Conservation (phyloP, 176 grass and related monocot genomes). For the Paspalum notatum region DNA sequence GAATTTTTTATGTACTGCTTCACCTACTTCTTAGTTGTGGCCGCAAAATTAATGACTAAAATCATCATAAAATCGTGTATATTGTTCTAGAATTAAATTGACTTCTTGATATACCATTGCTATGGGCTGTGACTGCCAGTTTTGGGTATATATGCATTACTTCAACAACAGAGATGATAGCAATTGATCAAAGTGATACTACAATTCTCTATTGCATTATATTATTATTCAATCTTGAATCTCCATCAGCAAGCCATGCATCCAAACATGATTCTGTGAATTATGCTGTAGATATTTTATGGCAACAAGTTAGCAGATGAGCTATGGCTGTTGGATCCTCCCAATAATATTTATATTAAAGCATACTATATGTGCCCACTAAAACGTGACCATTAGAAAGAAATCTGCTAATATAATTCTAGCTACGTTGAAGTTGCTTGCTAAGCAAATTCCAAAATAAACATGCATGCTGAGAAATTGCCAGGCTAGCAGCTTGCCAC, state of each 20-base stretch:
- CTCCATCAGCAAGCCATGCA: neutral
- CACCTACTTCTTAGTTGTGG: neutral
- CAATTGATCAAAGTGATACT: constrained; percentile 14
- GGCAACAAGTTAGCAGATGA: neutral
- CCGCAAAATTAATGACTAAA: constrained; percentile 11
- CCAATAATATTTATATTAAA: neutral
- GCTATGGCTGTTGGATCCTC: neutral
- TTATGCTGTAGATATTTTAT: neutral
- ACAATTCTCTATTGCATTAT: neutral
- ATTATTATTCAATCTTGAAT: neutral
- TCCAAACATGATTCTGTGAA: neutral
- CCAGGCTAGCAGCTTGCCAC: neutral
- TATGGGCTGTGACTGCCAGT: neutral
- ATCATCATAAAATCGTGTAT: neutral
- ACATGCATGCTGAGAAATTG: neutral
- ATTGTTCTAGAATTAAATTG: constrained; percentile 4
- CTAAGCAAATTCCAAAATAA: neutral
- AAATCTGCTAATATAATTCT: neutral
- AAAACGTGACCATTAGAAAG: neutral
- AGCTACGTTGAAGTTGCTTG: neutral
- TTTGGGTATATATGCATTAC: neutral
- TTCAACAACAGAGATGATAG: constrained; percentile 4
- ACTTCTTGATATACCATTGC: neutral
- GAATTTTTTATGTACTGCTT: neutral
- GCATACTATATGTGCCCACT: neutral